Percentiles rank a stretch among this genome's conserved stretches.
phyloP scores from a whole-genome alignment of 306 rosid species.

The Lagenaria siceraria region DNA sequence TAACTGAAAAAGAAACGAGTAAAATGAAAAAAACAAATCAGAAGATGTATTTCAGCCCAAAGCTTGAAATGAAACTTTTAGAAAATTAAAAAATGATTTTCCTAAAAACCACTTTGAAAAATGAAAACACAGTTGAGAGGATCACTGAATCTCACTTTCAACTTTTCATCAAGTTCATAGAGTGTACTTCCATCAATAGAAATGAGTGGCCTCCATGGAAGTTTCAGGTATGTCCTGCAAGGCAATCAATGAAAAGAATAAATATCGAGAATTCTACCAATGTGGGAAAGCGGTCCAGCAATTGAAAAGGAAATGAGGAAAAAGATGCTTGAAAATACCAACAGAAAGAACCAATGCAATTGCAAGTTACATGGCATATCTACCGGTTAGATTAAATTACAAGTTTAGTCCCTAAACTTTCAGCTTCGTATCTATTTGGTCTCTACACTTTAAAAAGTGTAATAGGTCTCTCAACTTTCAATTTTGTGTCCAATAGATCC shows the following conservation, averaged over 20 bases:
- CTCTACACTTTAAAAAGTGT: too few species aligned
- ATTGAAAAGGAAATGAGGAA: neutral
- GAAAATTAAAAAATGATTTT: neutral
- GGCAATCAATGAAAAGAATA: slow-evolving; percentile 1
- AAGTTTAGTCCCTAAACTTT: too few species aligned
- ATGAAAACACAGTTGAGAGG: neutral
- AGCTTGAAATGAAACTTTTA: neutral
- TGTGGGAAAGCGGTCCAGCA: neutral
- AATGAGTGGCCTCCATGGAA: slow-evolving; percentile 88
- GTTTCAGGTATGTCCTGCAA: slow-evolving; percentile 75
- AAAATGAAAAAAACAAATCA: neutral
- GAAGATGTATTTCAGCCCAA: neutral
- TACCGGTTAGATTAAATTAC: neutral
- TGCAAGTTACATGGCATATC: neutral
- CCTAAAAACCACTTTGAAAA: neutral
- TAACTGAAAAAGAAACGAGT: neutral
- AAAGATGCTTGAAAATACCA: neutral
- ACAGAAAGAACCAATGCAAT: neutral
- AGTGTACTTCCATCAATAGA: slow-evolving; percentile 58
- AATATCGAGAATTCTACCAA: neutral
- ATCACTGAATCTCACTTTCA: slow-evolving; percentile 31
- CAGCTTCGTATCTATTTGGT: too few species aligned
- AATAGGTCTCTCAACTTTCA: too few species aligned
- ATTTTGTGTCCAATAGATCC: too few species aligned
- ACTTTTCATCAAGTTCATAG: slow-evolving; percentile 46